phyloP scores from a whole-genome alignment of 176 grass and related monocot species.

The Oryza nivara region DNA sequence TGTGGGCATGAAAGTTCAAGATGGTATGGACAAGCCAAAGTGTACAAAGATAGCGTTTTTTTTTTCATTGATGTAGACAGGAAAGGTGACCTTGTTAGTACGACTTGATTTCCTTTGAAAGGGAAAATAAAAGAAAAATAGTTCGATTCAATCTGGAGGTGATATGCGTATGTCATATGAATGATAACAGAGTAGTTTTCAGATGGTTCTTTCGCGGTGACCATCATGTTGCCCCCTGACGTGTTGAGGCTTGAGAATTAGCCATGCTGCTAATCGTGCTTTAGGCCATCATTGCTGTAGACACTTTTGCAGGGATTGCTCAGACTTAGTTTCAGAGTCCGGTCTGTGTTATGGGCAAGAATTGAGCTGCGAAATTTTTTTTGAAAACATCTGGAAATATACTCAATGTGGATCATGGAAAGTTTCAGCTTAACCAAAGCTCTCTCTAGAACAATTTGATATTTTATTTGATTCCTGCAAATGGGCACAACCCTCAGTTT shows the following conservation, averaged over 20 bases:
- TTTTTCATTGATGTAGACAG: neutral
- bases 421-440: neutral
- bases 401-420: neutral
- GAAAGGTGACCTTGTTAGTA: conserved; percentile 2
- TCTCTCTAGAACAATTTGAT: neutral
- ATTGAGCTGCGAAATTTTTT: neutral
- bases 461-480: neutral
- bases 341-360: neutral
- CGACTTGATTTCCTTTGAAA: neutral
- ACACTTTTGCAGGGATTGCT: neutral
- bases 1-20: neutral
- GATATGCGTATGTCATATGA: neutral
- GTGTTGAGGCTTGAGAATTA: neutral
- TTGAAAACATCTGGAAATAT: neutral
- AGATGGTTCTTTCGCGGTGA: neutral
- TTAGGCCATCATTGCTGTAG: neutral
- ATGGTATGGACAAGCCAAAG: neutral
- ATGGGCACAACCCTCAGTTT: neutral
- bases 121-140: neutral
- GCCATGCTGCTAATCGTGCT: neutral
- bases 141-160: neutral
- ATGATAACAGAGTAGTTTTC: neutral
- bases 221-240: neutral
- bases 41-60: neutral
- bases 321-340: neutral